Evolutionary conservation across 164 flowering plant species (phyloP).

Genomic region (Macadamia integrifolia): DNA sequence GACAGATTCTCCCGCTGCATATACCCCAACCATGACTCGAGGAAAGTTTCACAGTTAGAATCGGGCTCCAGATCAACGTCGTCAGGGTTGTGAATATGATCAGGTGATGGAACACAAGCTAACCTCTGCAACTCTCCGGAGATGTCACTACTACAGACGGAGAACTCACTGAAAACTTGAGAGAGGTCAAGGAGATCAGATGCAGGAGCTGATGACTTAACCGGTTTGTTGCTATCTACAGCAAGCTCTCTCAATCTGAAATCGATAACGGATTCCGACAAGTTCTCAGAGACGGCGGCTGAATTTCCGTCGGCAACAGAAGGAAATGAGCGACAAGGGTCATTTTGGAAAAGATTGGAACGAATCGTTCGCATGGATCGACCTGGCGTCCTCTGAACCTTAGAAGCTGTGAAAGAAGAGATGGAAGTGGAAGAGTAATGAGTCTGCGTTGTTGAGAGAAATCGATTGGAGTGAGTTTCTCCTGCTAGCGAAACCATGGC

Average conservation of each 20-base stretch:
- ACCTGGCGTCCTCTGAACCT: slow-evolving; percentile 34
- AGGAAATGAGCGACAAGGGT: slow-evolving; percentile 22
- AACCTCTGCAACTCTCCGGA: slow-evolving; percentile 88
- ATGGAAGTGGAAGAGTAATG: slow-evolving; percentile 18
- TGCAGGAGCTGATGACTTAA: slow-evolving; percentile 12
- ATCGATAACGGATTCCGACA: slow-evolving; percentile 77
- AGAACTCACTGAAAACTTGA: slow-evolving; percentile 72
- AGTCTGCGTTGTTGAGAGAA: slow-evolving; percentile 18
- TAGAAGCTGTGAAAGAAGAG: slow-evolving; percentile 21
- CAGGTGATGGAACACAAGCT: slow-evolving; percentile 52
- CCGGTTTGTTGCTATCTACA: slow-evolving; percentile 16
- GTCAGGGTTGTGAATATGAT: neutral
- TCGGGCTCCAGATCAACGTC: slow-evolving; percentile 11
- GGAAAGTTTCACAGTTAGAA: neutral
- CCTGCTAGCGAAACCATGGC: slow-evolving; percentile 1
- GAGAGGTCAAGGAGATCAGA: slow-evolving; percentile 58
- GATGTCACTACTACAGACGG: slow-evolving; percentile 82
- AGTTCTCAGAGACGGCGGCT: slow-evolving; percentile 39
- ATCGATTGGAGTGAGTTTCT: slow-evolving; percentile 9
- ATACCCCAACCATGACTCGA: slow-evolving; percentile 53
- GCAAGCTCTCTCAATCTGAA: slow-evolving; percentile 67
- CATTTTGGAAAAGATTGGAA: slow-evolving; percentile 44
- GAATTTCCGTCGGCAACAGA: slow-evolving; percentile 17
- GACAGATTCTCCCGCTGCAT: slow-evolving; percentile 55
- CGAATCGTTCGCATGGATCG: slow-evolving; percentile 90